Evolutionary conservation across 1,139 yeast species (phyloP), one percentile per base, ranked within the genome.

Genomic region (Spencermartinsiella ligniputridi): DNA sequence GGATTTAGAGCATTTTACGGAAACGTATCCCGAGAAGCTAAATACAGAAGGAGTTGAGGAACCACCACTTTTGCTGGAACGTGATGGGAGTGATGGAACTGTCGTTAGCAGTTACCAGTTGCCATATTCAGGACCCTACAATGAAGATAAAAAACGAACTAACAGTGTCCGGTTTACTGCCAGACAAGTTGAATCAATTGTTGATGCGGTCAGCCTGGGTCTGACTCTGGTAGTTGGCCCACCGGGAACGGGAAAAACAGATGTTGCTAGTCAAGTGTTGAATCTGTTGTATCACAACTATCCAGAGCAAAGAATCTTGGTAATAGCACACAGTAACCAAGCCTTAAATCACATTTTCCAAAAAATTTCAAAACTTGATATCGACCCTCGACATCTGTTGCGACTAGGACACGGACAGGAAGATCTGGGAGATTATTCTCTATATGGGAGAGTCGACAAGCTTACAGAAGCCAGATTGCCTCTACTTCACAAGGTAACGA

Each of bases 211-310:
- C 8, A 47, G 52, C 3, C 61, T 64, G 12, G 71, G 72, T 2
- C 46, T 75, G 15, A 65, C 70, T 2, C 49, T 72, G 5, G 56
- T 75, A 3, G 64, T 63, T 36, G 78, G 78, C 0, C 69, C 74
- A 1, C 71, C 76, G 1, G 78, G 78, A 1, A 68, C 78, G 0
- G 80, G 79, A 2, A 75, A 74, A 53, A 55, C 63, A 1, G 53
- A 53, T 11, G 52, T 66, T 1, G 56, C 63, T 1, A 51, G 61
- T 0, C 58, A 61, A 21, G 51, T 63, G 3, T 33, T 64, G 5
- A 49, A 51, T 13, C 51, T 57, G 13, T 37, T 71, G 3, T 41
- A 50, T 21, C 48, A 52, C 16, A 67, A 65, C 43, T 59, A 53
- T 39, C 61, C 68, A 1, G 39, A 49, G 1, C 69, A 70, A 38